Evolutionary conservation across 441 rosid species (phyloP), one percentile per base, ranked within the genome.

Genomic region (Euphorbia schlechtendalii): DNA sequence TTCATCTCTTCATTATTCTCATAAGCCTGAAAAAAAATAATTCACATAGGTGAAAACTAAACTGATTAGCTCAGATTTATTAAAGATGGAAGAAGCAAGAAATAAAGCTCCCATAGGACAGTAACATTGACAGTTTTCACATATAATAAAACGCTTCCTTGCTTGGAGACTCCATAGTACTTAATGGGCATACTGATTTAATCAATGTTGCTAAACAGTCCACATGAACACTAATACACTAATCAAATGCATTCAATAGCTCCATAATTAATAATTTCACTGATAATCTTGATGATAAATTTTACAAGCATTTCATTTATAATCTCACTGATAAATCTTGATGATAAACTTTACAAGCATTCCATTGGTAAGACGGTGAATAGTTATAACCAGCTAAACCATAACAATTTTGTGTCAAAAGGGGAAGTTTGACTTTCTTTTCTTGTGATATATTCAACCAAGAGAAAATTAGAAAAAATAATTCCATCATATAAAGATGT

Each of bases 1-100:
- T 69, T 90, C 83, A 80, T 76, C 77, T 84, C 90, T 74, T 89
- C 96, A 65, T 89, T 87, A 78, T 82, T 77, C 68, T 89, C 96
- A 41, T 72, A 57, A 27, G 90, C 79, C 99, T 95, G 80, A 78
- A 62, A 74, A 67, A 38, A 22, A 73, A 72, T 18, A 4, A 25
- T 27, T 43, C 7, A 24, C 27, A 63, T 1, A 38, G 48, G 32
- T 3, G n/a, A 48, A 17, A 3, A 6, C 5, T 18, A 18, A 51
- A 51, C 22, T n/a, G 3, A 1, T 46, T 14, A 15, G 6, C 34
- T 32, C 34, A 32, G 34, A 32, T 32, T 32, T 2, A 32, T 32
- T 15, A 46, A 46, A n/a, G n/a, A n/a, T n/a, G n/a, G n/a, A 15
- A 28, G 45, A 54, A 45, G 20, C 20, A 54, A 54, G n/a, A 28